Evolutionary conservation across 2,329 filamentous ascomycete genomes (phyloP), one percentile per base, ranked within the genome.

Genomic region (Aspergillus sp.): DNA sequence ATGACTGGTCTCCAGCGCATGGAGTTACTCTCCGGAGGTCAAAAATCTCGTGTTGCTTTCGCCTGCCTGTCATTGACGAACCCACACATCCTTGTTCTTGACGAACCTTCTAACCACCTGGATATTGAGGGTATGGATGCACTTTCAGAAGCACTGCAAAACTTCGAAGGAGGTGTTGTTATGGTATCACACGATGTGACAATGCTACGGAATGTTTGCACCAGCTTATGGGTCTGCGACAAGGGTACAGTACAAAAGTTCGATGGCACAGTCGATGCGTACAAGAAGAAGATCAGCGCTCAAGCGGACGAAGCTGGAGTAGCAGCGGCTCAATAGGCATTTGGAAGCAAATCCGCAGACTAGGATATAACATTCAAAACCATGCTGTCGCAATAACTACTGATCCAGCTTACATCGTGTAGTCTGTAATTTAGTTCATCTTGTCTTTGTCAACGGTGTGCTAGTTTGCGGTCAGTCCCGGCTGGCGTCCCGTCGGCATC

Each of bases 71-170:
- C 92, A 0, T 80, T 99, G 64, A 91, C 88, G 48, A 96, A 98
- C 76, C 95, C 95, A 17, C 95, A 99, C 72, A 98, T 99, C 64
- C 83, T 99, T 47, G 93, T 99, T 60, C 89, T 99, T 50, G 95
- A 99, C 83, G 95, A 99, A 77, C 95, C 95, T 73, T 96, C 91
- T 63, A 99, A 99, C 81, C 95, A 99, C 76, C 81, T 99, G 68
- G 95, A 99, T 85, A 98, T 99, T 67, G 95, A 99, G 76, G 95
- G 95, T 63, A 97, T 99, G 95, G 95, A 99, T 74, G 93, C 95
- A 11, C 81, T 99, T 52, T 88, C 91, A 4, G 86, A 89, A 30
- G 95, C 95, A 15, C 81, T 99, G 66, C 84, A 86, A 66, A 85
- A 88, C 63, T 99, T 98, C 79, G 85, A 96, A 78, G 95, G 95